Evolutionary conservation across 2,329 filamentous ascomycete genomes (phyloP).

Genomic region (Pestalotiopsis sp.): DNA sequence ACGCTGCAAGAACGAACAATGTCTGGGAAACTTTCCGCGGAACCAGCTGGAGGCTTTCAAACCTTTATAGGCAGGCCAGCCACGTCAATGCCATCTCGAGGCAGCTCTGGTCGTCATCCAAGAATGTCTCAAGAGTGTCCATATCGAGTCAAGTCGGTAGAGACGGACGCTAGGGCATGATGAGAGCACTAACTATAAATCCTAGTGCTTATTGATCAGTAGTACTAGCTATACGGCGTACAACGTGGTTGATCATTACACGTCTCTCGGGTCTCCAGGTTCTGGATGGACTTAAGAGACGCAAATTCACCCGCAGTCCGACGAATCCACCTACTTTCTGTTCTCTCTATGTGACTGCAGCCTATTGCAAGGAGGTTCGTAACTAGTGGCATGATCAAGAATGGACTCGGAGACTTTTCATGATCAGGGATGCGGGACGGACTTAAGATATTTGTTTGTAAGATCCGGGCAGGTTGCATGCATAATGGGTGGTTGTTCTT

Average conservation of each 20-base stretch:
- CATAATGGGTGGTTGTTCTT: not conserved
- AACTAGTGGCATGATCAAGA: not conserved
- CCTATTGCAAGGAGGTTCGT: not conserved
- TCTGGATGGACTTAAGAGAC: not conserved
- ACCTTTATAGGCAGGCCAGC: not conserved
- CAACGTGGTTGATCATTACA: not conserved
- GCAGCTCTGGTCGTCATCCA: not conserved
- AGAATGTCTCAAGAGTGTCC: not conserved
- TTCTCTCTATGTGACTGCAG: not conserved
- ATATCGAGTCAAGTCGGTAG: not conserved
- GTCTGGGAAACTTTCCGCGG: not conserved
- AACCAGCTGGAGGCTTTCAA: not conserved
- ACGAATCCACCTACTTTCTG: not conserved
- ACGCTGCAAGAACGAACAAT: not conserved
- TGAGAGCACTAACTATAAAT: not conserved
- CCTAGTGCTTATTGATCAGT: slow-evolving; percentile 1
- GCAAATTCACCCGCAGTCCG: not conserved
- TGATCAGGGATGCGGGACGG: not conserved
- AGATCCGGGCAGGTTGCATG: not conserved
- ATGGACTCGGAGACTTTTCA: not conserved
- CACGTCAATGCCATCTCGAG: not conserved
- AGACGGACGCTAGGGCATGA: not conserved
- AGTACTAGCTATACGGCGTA: not conserved
- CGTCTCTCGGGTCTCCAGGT: not conserved
- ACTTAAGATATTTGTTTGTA: not conserved